Conservation (phyloP, 768 basidiomycete species). For the Sporobolomyces roseus region DNA sequence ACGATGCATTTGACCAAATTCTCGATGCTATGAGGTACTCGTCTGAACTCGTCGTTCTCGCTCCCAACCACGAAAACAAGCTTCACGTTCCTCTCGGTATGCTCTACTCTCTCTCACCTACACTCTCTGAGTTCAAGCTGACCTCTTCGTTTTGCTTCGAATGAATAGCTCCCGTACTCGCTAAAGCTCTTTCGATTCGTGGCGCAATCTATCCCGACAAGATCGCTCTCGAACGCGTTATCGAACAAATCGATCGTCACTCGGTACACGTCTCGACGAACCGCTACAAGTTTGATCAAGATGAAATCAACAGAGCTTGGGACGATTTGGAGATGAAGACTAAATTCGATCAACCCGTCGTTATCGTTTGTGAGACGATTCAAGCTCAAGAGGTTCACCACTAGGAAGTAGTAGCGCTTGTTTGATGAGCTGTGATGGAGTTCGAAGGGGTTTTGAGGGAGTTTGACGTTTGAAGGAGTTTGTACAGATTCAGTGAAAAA, state of each 20-base stretch:
- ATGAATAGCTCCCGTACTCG: background rate
- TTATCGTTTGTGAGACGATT: background rate
- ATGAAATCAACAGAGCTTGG: background rate
- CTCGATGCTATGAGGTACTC: slow-evolving; percentile 13
- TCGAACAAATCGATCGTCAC: background rate
- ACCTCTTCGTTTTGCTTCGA: background rate
- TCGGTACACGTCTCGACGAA: background rate
- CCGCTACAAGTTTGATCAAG: slow-evolving; percentile 1
- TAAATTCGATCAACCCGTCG: slow-evolving; percentile 13
- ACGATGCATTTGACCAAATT: background rate
- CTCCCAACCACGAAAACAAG: background rate
- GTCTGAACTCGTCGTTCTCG: background rate
- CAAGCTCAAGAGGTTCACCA: too few species aligned
- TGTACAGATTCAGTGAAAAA: too few species aligned
- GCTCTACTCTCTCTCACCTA: background rate
- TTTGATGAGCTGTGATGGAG: too few species aligned
- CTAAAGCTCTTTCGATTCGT: slow-evolving; percentile 3
- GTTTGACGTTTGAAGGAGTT: too few species aligned
- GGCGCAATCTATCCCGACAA: background rate
- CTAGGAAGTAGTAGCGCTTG: too few species aligned
- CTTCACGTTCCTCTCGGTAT: background rate
- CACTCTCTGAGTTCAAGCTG: background rate
- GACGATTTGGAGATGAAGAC: background rate
- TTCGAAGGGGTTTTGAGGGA: too few species aligned
- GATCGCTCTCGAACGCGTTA: background rate